Evolutionary conservation across 2,329 filamentous ascomycete genomes (phyloP).

Genomic region (Diaporthe citri): DNA sequence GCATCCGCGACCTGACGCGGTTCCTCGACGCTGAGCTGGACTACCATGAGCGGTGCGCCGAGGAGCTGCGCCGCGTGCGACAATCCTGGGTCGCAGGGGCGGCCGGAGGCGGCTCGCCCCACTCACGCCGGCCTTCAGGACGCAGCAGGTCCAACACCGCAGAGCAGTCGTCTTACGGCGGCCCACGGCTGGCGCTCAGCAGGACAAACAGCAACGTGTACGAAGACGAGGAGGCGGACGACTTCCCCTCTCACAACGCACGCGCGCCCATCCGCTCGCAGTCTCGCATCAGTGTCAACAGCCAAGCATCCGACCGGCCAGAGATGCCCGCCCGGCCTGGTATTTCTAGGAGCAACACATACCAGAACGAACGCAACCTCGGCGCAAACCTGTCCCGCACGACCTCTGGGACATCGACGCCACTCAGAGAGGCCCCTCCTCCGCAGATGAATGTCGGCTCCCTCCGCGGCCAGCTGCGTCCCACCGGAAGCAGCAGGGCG

Average conservation of each 20-base stretch:
- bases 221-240: slow-evolving; percentile 52
- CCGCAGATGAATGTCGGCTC: slow-evolving; percentile 48
- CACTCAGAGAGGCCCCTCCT: slow-evolving; percentile 38
- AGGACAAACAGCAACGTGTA: slow-evolving; percentile 53
- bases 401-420: slow-evolving; percentile 40
- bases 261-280: slow-evolving; percentile 60
- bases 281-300: slow-evolving; percentile 46
- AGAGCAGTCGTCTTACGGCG: slow-evolving; percentile 52
- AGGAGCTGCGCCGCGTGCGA: slow-evolving; percentile 76
- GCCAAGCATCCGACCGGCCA: slow-evolving; percentile 42
- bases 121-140: slow-evolving; percentile 44
- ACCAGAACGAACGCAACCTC: slow-evolving; percentile 47
- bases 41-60: slow-evolving; percentile 91
- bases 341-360: slow-evolving; percentile 55
- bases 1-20: slow-evolving; percentile 80
- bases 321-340: slow-evolving; percentile 49
- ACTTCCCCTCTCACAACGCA: slow-evolving; percentile 51
- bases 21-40: slow-evolving; percentile 92
- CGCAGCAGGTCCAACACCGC: slow-evolving; percentile 63
- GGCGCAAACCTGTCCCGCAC: slow-evolving; percentile 38
- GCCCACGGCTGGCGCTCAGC: slow-evolving; percentile 47
- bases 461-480: slow-evolving; percentile 59
- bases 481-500: slow-evolving; percentile 55
- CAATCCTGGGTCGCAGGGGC: slow-evolving; percentile 56
- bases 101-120: slow-evolving; percentile 38